phyloP scores from a whole-genome alignment of 164 flowering plant genomes.

The Malania oleifera region DNA sequence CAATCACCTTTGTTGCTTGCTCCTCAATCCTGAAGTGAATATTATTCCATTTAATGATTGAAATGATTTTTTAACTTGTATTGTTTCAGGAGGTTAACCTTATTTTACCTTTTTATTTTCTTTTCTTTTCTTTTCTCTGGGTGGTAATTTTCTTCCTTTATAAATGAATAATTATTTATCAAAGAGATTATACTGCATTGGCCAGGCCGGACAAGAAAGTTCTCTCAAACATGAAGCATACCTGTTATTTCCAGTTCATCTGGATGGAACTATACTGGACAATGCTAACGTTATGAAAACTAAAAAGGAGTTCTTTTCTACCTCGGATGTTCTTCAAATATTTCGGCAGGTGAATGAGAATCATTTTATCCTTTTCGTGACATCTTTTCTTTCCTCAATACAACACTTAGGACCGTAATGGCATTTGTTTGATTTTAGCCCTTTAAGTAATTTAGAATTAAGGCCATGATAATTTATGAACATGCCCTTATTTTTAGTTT shows the following conservation, averaged over 20 bases:
- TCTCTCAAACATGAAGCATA: constrained; percentile 90
- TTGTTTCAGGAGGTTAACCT: neutral
- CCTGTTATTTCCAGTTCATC: constrained; percentile 88
- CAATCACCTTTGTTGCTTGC: too few relatives aligned
- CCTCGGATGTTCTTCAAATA: constrained; percentile 81
- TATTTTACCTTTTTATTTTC: neutral
- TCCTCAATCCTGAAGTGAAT: too few relatives aligned
- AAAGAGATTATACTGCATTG: constrained; percentile 7
- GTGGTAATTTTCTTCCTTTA: neutral
- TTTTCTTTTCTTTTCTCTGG: neutral
- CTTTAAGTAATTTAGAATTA: too few relatives aligned
- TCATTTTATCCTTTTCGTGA: neutral
- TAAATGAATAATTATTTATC: neutral
- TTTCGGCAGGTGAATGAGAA: constrained; percentile 70
- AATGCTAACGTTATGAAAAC: constrained; percentile 64
- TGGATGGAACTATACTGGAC: constrained; percentile 93
- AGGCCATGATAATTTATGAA: too few relatives aligned
- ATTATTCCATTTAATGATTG: neutral
- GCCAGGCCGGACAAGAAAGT: constrained; percentile 62
- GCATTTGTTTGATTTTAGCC: too few relatives aligned
- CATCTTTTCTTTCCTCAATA: neutral
- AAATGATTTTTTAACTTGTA: neutral
- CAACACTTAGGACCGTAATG: too few relatives aligned
- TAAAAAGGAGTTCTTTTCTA: constrained; percentile 78
- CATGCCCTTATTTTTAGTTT: too few relatives aligned